Conservation (phyloP, 108 stramenopile genomes). For the Fistulifera solaris region DNA sequence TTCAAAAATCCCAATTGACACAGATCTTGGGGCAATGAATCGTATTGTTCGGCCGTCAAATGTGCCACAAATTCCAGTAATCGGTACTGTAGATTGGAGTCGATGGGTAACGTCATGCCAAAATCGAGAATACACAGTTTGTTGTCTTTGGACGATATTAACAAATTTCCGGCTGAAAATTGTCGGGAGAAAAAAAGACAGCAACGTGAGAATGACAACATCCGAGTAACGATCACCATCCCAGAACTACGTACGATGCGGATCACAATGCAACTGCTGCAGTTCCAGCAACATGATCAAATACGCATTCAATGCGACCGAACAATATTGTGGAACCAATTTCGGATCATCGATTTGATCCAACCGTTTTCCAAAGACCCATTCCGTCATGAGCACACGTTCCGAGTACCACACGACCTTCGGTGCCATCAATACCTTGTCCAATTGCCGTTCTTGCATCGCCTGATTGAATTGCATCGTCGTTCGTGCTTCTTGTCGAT, state of each 20-base stretch:
- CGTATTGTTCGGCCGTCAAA: conserved; percentile 67
- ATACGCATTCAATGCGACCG: conserved; percentile 65
- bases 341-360: conserved; percentile 39
- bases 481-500: conserved; percentile 56
- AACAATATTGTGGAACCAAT: conserved; percentile 30
- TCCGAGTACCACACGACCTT: conserved; percentile 45
- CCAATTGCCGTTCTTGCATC: conserved; percentile 38
- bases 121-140: conserved; percentile 60
- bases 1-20: conserved; percentile 66
- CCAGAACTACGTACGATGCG: conserved; percentile 21
- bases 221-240: not conserved
- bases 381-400: conserved; percentile 66
- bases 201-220: not conserved
- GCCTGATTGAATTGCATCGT: conserved; percentile 42
- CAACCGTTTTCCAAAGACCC: conserved; percentile 72
- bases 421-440: conserved; percentile 45
- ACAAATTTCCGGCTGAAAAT: conserved; percentile 47
- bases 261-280: conserved; percentile 29
- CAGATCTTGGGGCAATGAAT: conserved; percentile 58
- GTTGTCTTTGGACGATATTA: conserved; percentile 55
- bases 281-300: conserved; percentile 55
- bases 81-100: conserved; percentile 45
- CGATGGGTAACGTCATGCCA: conserved; percentile 61
- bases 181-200: not conserved
- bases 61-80: conserved; percentile 80